Evolutionary conservation across 1,284 basidiomycete genomes (phyloP).

Genomic region (Tilletia caries): DNA sequence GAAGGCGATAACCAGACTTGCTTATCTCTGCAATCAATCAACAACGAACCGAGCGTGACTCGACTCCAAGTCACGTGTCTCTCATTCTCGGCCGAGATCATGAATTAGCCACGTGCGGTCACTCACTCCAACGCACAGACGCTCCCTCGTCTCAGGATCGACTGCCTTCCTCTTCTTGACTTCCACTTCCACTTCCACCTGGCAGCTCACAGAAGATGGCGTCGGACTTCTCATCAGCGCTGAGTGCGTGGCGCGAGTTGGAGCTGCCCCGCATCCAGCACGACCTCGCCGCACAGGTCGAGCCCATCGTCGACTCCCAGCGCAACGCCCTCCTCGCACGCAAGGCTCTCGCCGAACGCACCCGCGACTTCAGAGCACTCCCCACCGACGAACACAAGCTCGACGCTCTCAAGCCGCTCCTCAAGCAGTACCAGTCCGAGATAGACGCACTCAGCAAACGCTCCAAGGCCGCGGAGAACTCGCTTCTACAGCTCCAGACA

Average conservation of each 20-base stretch:
- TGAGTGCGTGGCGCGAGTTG: conserved; percentile 38
- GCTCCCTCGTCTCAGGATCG: too few relatives aligned
- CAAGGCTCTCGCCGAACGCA: conserved; percentile 47
- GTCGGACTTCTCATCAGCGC: conserved; percentile 34
- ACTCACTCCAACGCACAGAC: too few relatives aligned
- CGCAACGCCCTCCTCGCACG: conserved; percentile 38
- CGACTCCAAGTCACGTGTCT: neutral
- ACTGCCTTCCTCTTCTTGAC: too few relatives aligned
- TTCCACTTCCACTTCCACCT: too few relatives aligned
- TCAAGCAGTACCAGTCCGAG: conserved; percentile 75
- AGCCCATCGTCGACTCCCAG: conserved; percentile 33
- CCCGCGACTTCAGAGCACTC: conserved; percentile 37
- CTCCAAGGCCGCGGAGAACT: conserved; percentile 83
- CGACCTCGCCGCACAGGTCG: conserved; percentile 27
- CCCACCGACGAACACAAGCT: conserved; percentile 35
- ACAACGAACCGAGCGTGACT: too few relatives aligned
- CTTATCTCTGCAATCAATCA: too few relatives aligned
- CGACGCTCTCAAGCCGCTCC: conserved; percentile 42
- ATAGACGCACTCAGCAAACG: conserved; percentile 92
- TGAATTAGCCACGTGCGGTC: too few relatives aligned
- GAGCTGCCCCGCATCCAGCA: conserved; percentile 29
- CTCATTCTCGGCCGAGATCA: too few relatives aligned
- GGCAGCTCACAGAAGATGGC: neutral
- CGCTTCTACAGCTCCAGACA: conserved; percentile 73
- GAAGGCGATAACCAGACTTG: too few relatives aligned